Evolutionary conservation across 208 protist species (phyloP), one percentile per base, ranked within the genome.

Genomic region (Acanthamoeba triangularis): DNA sequence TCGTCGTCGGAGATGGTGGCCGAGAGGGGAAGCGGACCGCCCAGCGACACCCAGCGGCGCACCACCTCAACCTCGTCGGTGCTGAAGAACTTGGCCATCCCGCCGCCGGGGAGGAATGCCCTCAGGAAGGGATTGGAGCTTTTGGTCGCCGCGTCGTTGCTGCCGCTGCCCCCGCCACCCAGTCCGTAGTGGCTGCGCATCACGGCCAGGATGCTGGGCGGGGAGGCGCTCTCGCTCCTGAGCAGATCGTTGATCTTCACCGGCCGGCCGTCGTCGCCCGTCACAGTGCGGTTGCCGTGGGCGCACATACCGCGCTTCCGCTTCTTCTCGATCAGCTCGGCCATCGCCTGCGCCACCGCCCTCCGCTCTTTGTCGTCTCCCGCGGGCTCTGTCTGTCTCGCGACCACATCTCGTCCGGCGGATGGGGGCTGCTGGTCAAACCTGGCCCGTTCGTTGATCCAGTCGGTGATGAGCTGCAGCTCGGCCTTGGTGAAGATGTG

Each of bases 401-500:
- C 52, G 52, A 65, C 59, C 28, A 20, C 28, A 25, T 13, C 61
- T 10, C 20, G 1, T 3, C 23, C 11, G 61, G 61, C 10, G 61
- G 20, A 20, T 16, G 37, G 30, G 2, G n/a, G n/a, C n/a, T 41
- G 30, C 30, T 37, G 33, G 30, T 1, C n/a, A 2, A 5, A 11
- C 1, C 67, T 14, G 30, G 30, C 67, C 23, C n/a, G 20, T 14
- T 78, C 69, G n/a, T 47, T 33, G 28, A 82, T 54, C 90, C 52
- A 94, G 47, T 74, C 35, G 87, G n/a, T 25, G 47, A 93, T 41
- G 25, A 61, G 11, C 52, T 8, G n/a, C 47, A 93, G 44, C 87
- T 94, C 90, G 69, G 74, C 90, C 35, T 76, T 49, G 33, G 90
- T 94, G 90, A 94, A 94, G 37, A 94, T 78, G 20, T 80, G 69